phyloP scores from a whole-genome alignment of 2,329 filamentous ascomycete species.

The Trichoderma sp. region DNA sequence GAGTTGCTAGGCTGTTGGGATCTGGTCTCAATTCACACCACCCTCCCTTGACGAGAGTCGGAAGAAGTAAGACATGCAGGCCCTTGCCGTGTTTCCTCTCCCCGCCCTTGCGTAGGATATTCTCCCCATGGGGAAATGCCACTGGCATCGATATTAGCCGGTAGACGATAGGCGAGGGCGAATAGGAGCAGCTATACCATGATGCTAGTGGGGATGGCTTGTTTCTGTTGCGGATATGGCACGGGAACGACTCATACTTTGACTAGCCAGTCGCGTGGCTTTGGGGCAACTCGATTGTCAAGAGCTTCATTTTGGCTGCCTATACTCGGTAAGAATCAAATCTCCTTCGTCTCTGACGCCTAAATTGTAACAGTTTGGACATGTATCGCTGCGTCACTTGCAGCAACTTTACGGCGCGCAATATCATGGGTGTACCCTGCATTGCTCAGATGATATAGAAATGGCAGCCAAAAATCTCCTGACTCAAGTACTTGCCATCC shows the following conservation, averaged over 20 bases:
- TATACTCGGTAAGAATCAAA: neutral
- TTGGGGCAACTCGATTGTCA: neutral
- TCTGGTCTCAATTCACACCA: neutral
- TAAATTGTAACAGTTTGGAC: neutral
- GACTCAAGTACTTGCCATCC: constrained; percentile 8
- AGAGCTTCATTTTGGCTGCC: neutral
- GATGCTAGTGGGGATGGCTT: neutral
- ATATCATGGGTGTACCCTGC: neutral
- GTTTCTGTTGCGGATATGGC: neutral
- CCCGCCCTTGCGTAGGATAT: neutral
- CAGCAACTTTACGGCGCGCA: neutral
- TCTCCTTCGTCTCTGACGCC: neutral
- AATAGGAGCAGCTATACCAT: neutral
- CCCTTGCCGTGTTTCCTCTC: neutral
- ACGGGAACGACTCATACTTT: neutral
- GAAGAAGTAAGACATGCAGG: neutral
- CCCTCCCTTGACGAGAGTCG: neutral
- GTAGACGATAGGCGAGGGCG: constrained; percentile 7
- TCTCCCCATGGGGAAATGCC: constrained; percentile 3
- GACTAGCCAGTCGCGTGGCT: neutral
- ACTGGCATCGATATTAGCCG: constrained; percentile 1
- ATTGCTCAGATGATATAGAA: neutral
- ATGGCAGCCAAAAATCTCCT: constrained; percentile 5
- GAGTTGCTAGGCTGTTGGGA: neutral
- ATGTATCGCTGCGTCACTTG: neutral